Evolutionary conservation across 495 filamentous ascomycete genomes (phyloP), one percentile per base, ranked within the genome.

Genomic region (Chaetomium fimeti): DNA sequence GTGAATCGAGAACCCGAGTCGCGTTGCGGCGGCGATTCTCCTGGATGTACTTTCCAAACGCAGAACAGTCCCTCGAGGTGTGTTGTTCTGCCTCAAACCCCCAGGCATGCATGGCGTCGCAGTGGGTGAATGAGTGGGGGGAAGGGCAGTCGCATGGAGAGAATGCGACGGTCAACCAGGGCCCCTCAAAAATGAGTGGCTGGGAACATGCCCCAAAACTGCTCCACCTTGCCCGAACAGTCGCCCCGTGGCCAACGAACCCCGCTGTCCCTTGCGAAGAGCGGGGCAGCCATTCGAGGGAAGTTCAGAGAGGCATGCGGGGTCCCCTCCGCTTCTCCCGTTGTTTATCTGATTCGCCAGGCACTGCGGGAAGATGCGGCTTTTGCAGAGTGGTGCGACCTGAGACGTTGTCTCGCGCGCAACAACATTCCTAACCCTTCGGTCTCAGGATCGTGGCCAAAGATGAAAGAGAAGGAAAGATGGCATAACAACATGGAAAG

Each of bases 171-270:
- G 25, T 3, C 38, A 27, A 57, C 51, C 40, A 57, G 53, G 29
- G 22, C 24, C 61, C 55, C 58, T 54, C 67, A 75, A 79, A 79
- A 79, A 76, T 67, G 71, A 79, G 76, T 77, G 77, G 77, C 69
- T 79, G 77, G 77, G 76, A 69, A 64, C 61, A 66, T 67, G 68
- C 71, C 16, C 12, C 43, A 9, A 48, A 5, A 22, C 24, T 8
- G 36, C 22, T 22, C 55, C 55, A 27, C 55, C 16, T 1, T 4
- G 0, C 7, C 7, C 38, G 51, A 51, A 51, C 60, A 62, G 15
- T 62, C 52, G n/a, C 42, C 42, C 38, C 40, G 28, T 36, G 22
- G 29, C 55, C 60, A 69, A 66, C 42, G 52, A 60, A 58, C 55
- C 54, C 45, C 58, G 47, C 58, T 40, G 58, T 61, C 58, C 58